Percentiles rank a stretch among this genome's conserved stretches.
Conservation (phyloP, 2,329 filamentous ascomycete genomes). For the Epichloe hybrida region DNA sequence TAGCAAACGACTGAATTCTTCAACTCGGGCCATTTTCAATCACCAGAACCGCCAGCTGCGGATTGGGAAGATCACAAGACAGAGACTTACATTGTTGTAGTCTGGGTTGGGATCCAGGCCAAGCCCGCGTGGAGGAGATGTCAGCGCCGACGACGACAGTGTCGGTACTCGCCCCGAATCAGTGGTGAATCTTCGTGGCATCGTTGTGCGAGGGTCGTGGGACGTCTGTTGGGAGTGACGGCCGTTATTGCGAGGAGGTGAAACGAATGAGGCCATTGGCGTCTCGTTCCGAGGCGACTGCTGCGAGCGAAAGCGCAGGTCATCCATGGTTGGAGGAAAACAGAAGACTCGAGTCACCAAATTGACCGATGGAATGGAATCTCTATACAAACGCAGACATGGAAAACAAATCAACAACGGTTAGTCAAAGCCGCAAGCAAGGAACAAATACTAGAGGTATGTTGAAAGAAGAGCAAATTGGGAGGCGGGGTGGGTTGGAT, state of each 20-base stretch:
- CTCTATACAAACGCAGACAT: conserved; percentile 23
- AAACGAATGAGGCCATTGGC: conserved; percentile 60
- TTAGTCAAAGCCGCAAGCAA: conserved; percentile 15
- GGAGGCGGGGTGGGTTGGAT: conserved; percentile 15
- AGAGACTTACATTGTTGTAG: conserved; percentile 27
- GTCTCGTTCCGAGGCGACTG: conserved; percentile 66
- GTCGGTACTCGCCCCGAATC: conserved; percentile 76
- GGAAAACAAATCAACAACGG: conserved; percentile 19
- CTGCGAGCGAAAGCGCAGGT: conserved; percentile 64
- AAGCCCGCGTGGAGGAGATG: conserved; percentile 33
- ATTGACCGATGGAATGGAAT: conserved; percentile 21
- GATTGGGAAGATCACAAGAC: background rate
- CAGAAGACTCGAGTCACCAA: conserved; percentile 27
- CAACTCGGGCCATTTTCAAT: background rate
- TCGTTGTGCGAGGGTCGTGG: conserved; percentile 59
- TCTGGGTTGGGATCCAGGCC: conserved; percentile 31
- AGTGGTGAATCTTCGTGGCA: conserved; percentile 88
- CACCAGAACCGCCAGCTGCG: background rate
- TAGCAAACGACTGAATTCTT: background rate
- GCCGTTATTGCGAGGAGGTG: conserved; percentile 56
- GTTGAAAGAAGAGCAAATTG: conserved; percentile 16
- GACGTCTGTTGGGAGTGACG: conserved; percentile 39
- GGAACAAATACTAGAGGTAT: conserved; percentile 11
- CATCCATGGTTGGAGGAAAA: conserved; percentile 44
- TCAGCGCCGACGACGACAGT: conserved; percentile 42